phyloP scores from a whole-genome alignment of 2,329 filamentous ascomycete species.

The Whalleya microplaca region DNA sequence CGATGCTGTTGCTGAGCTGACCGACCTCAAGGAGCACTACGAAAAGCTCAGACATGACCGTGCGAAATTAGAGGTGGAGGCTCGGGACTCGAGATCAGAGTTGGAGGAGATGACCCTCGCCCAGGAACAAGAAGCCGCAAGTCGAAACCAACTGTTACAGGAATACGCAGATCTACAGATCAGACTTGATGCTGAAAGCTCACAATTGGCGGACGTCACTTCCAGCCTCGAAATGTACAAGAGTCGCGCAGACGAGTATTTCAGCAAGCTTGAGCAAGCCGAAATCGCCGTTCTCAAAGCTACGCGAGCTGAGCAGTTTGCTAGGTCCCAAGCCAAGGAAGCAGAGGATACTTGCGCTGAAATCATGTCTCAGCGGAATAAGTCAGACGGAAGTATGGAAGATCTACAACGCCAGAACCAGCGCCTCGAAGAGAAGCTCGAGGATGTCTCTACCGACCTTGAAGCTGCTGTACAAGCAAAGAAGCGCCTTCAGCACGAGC shows the following conservation, averaged over 20 bases:
- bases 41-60: slow-evolving; percentile 86
- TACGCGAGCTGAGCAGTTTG: slow-evolving; percentile 88
- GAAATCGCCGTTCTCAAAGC: slow-evolving; percentile 96
- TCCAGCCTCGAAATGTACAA: slow-evolving; percentile 90
- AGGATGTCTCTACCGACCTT: slow-evolving; percentile 89
- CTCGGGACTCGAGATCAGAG: slow-evolving; percentile 83
- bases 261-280: slow-evolving; percentile 93
- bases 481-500: slow-evolving; percentile 92
- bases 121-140: slow-evolving; percentile 85
- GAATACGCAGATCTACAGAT: slow-evolving; percentile 96
- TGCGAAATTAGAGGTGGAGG: slow-evolving; percentile 78
- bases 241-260: slow-evolving; percentile 91
- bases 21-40: slow-evolving; percentile 83
- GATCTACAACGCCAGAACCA: slow-evolving; percentile 90
- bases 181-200: slow-evolving; percentile 84
- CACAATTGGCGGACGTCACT: slow-evolving; percentile 80
- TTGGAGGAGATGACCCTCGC: slow-evolving; percentile 78
- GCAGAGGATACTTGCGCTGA: slow-evolving; percentile 88
- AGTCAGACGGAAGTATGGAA: slow-evolving; percentile 85
- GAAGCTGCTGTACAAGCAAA: slow-evolving; percentile 85
- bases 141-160: slow-evolving; percentile 83
- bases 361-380: slow-evolving; percentile 89
- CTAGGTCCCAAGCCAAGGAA: slow-evolving; percentile 85
- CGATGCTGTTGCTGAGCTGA: slow-evolving; percentile 80
- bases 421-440: slow-evolving; percentile 85